These are phyloP conservation scores for Fusarium sp. DNA, from an alignment of 2,329 filamentous ascomycete species.

Conservation along the genomic window DNA sequence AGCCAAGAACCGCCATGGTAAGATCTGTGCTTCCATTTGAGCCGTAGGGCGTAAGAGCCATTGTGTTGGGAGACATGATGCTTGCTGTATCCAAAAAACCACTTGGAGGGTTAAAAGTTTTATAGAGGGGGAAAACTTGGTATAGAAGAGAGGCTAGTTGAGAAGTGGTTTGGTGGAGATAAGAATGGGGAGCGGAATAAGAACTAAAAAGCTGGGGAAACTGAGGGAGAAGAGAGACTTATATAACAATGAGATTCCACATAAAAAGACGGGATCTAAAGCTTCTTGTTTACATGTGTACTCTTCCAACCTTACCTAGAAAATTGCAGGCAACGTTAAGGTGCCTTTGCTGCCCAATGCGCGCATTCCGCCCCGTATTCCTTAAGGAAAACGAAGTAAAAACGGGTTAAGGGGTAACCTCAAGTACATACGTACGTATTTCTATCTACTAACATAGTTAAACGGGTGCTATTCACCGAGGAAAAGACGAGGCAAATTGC, in stretches of 20 bases:
- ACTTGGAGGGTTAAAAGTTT: conserved; percentile 5
- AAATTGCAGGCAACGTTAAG: conserved; percentile 44
- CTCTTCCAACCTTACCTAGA: conserved; percentile 9
- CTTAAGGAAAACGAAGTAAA: conserved; percentile 39
- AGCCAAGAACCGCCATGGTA: conserved; percentile 86
- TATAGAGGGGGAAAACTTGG: conserved; percentile 14
- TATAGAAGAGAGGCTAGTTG: conserved; percentile 18
- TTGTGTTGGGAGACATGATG: conserved; percentile 48
- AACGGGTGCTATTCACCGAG: conserved; percentile 38
- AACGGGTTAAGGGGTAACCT: conserved; percentile 40
- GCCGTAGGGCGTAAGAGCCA: conserved; percentile 56
- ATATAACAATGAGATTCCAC: conserved; percentile 32
- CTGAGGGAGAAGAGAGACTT: conserved; percentile 20
- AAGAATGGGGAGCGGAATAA: conserved; percentile 22
- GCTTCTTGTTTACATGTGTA: conserved; percentile 40
- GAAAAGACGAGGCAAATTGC: conserved; percentile 39
- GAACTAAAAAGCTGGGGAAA: conserved; percentile 36
- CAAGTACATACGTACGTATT: conserved; percentile 4
- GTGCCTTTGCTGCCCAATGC: conserved; percentile 52
- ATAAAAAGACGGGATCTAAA: conserved; percentile 24
- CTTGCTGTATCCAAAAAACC: conserved; percentile 29
- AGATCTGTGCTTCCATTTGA: conserved; percentile 62
- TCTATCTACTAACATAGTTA: conserved; percentile 7
- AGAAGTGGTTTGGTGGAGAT: conserved; percentile 16
- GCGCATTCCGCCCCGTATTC: conserved; percentile 40